Conservation (phyloP, 2,329 filamentous ascomycete species). For the Trematosphaeria pertusa region DNA sequence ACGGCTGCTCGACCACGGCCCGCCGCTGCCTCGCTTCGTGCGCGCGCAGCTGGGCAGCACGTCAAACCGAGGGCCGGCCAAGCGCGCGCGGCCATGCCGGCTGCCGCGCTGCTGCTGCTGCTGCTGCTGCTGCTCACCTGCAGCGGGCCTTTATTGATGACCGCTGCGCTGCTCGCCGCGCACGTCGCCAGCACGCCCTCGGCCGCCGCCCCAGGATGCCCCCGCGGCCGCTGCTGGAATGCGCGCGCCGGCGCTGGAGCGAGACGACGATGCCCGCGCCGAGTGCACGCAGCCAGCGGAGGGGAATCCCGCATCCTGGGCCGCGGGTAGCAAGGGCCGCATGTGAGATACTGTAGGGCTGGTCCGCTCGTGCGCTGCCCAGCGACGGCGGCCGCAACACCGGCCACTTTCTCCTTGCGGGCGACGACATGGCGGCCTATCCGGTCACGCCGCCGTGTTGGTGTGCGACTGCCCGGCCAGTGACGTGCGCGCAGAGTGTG, state of each 20-base stretch:
- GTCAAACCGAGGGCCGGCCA: too few species aligned
- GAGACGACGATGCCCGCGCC: conserved; percentile 16
- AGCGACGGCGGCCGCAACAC: too few species aligned
- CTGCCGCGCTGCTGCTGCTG: not conserved
- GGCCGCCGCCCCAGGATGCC: too few species aligned
- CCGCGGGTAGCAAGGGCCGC: conserved; percentile 25
- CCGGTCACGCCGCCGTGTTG: conserved; percentile 26
- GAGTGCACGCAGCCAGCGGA: conserved; percentile 6
- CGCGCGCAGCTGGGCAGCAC: too few species aligned
- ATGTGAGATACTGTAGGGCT: conserved; percentile 44
- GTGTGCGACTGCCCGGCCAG: conserved; percentile 30
- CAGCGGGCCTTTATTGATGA: not conserved
- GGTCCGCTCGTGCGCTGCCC: conserved; percentile 38
- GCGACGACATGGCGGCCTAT: not conserved
- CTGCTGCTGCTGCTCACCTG: conserved; percentile 2
- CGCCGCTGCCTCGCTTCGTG: too few species aligned
- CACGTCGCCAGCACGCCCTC: too few species aligned
- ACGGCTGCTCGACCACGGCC: too few species aligned
- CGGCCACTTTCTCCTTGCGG: conserved; percentile 19
- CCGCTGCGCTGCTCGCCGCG: not conserved
- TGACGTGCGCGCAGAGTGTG: conserved; percentile 34
- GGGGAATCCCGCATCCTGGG: conserved; percentile 28
- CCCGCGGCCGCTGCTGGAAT: not conserved
- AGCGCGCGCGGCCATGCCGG: conserved; percentile 5
- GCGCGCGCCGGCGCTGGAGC: not conserved